phyloP scores from a whole-genome alignment of 1,139 yeast species.

The Debaryomyces fabryi region DNA sequence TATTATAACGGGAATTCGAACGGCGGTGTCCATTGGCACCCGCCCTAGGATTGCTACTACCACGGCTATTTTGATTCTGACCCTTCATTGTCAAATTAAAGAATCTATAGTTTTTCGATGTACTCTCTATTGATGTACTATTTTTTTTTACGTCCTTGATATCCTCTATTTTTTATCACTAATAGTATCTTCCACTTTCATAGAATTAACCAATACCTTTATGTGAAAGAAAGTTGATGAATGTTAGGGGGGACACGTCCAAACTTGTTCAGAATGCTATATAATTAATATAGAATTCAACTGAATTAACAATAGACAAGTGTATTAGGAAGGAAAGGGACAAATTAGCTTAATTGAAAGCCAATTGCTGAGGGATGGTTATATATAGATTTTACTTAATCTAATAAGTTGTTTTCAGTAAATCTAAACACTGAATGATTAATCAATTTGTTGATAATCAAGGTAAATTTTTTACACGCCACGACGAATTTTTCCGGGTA shows the following conservation, averaged over 20 bases:
- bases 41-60: constrained; percentile 19
- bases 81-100: constrained; percentile 23
- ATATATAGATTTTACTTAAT: constrained; percentile 5
- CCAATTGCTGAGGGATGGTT: constrained; percentile 4
- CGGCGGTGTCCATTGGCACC: constrained; percentile 28
- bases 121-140: not conserved
- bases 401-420: constrained; percentile 1
- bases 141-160: constrained; percentile 2
- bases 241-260: constrained; percentile 8
- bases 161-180: constrained; percentile 1
- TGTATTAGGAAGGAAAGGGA: constrained; percentile 5
- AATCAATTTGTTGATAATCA: constrained; percentile 9
- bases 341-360: constrained; percentile 1
- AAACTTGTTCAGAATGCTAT: constrained; percentile 1
- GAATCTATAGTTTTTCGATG: not conserved
- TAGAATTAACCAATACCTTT: constrained; percentile 1
- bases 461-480: constrained; percentile 8
- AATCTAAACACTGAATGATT: constrained; percentile 1
- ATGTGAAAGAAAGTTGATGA: not conserved
- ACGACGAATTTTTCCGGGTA: constrained; percentile 11
- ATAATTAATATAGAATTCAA: not conserved
- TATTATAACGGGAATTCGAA: constrained; percentile 26
- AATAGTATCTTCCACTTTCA: constrained; percentile 5
- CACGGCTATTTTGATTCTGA: constrained; percentile 26
- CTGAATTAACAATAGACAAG: not conserved